Base-by-base conservation (phyloP, 305 asterid species). In the Fraxinus dipetala region DNA sequence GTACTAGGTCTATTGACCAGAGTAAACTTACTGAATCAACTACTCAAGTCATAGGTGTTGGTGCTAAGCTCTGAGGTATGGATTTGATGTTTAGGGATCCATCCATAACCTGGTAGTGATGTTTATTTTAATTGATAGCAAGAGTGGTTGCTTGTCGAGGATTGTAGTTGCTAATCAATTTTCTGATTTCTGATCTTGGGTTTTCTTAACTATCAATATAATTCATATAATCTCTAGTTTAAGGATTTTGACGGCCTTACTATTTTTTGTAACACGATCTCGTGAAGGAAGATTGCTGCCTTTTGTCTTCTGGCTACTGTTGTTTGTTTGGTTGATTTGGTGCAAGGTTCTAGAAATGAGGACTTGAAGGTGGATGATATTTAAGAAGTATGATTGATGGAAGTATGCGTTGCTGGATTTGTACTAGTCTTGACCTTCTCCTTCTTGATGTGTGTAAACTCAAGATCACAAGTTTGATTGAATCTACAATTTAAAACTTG, bases 11-110 rank as follows among this genome's bases (percentile, higher is more conserved):
- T 31, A 69, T 10, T 28, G 72, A 63, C 30, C 32, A 5, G 40
- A 31, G 43, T 31, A 16, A 24, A 14, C 22, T 70, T 31, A 70
- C 24, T 14, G 5, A 70, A 70, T 70, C 40, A 5, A 8, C 75
- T 30, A 69, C 40, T 69, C 75, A 13, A 16, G 40, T 70, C 40
- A 16, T 30, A 18, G 75, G 38, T 70, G 20, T 30, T 70, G 40
- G 75, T 31, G 75, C 75, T 70, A 30, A 63, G 40, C 75, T 70
- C 43, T 30, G 40, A 70, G 75, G 75, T 70, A 70, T 70, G 43
- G 20, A 13, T 70, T 28, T 30, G 40, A 31, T 31, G 75, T 4
- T 70, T 31, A 31, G 13, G 2, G 75, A 31, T 70, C 75, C 75
- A 31, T 70, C 75, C 24, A 70, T 70, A 13, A 31, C 75, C 22